phyloP scores from a whole-genome alignment of 345 rosid species.

The Hevea brasiliensis region DNA sequence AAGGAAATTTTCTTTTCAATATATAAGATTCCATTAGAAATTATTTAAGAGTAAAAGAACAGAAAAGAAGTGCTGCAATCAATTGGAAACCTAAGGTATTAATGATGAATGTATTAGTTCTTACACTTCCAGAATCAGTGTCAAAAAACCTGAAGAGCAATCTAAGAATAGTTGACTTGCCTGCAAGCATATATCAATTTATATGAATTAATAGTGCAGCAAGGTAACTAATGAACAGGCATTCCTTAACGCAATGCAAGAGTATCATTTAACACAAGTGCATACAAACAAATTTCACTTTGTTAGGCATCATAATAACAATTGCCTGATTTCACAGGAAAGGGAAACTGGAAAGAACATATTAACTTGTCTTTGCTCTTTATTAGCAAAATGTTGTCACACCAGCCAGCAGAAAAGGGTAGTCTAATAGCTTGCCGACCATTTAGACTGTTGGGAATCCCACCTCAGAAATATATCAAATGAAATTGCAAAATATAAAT shows the following conservation, averaged over 20 bases:
- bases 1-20: too few relatives aligned
- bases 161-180: constrained; percentile 95
- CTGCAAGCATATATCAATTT: constrained; percentile 49
- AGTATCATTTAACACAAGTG: neutral
- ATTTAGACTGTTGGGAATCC: too few relatives aligned
- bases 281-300: neutral
- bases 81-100: neutral
- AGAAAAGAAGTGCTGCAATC: neutral
- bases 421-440: neutral
- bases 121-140: constrained; percentile 79
- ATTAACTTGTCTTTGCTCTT: neutral
- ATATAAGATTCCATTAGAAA: neutral
- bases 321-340: neutral
- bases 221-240: neutral
- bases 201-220: constrained; percentile 24
- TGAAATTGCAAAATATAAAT: too few relatives aligned
- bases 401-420: neutral
- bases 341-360: neutral
- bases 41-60: neutral
- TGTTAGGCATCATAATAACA: neutral
- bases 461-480: too few relatives aligned
- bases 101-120: constrained; percentile 22
- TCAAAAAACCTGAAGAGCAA: constrained; percentile 88
- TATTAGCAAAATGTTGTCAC: neutral
- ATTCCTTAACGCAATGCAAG: neutral